These are phyloP conservation scores for Kodamaea sp. DNA, from an alignment of 1,139 yeast species.

Conservation along the genomic window DNA sequence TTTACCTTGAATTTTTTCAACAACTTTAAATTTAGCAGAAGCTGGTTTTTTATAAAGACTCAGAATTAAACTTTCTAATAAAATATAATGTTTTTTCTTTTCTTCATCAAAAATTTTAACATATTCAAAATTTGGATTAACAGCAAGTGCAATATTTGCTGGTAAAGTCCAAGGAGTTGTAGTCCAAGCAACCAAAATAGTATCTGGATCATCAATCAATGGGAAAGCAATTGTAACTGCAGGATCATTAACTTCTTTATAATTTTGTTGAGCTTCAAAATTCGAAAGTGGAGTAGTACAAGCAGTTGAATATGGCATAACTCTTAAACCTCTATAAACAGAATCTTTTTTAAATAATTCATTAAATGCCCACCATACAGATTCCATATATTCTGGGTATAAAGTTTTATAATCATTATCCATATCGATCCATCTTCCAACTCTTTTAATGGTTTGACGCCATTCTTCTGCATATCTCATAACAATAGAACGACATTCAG, in stretches of 20 bases:
- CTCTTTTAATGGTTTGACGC: slow-evolving; percentile 86
- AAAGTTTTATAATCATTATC: slow-evolving; percentile 97
- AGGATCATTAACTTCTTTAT: slow-evolving; percentile 96
- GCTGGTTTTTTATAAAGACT: slow-evolving; percentile 92
- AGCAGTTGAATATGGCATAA: slow-evolving; percentile 98
- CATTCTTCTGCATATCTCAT: slow-evolving; percentile 96
- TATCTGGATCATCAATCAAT: slow-evolving; percentile 71
- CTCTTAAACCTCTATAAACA: slow-evolving; percentile 92
- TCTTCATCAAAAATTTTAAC: slow-evolving; percentile 90
- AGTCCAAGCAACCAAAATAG: slow-evolving; percentile 94
- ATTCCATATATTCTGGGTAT: slow-evolving; percentile 95
- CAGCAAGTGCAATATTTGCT: slow-evolving; percentile 87
- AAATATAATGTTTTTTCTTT: slow-evolving; percentile 71
- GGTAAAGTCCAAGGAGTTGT: slow-evolving; percentile 99
- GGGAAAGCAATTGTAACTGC: slow-evolving; percentile 93
- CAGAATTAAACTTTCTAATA: slow-evolving; percentile 76
- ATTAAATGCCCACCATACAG: slow-evolving; percentile 98
- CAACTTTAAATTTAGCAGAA: slow-evolving; percentile 78
- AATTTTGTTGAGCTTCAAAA: slow-evolving; percentile 97
- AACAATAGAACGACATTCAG: slow-evolving; percentile 92
- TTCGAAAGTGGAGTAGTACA: slow-evolving; percentile 94
- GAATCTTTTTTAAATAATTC: slow-evolving; percentile 78
- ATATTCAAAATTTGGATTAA: slow-evolving; percentile 86
- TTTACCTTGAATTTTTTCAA: slow-evolving; percentile 74
- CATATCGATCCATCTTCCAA: slow-evolving; percentile 99